Percentiles rank a stretch among this genome's conserved stretches.
Conservation (phyloP, 257 asterid genomes). For the Solanum paucissectum region DNA sequence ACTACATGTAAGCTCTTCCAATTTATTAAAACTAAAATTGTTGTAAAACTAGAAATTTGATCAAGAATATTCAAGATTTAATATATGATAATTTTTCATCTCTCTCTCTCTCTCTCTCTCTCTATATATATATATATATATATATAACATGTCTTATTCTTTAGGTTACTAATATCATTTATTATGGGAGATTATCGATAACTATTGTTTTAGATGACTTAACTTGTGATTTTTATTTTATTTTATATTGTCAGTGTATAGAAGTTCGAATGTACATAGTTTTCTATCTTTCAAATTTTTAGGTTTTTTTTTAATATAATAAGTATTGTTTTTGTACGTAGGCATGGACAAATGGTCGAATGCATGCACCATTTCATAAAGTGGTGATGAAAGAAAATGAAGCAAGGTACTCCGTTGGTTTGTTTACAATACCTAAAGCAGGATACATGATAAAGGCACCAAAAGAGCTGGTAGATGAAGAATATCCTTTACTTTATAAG, state of each 20-base stretch:
- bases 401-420: constrained; percentile 29
- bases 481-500: constrained; percentile 36
- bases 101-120: too few species aligned
- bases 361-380: constrained; percentile 29
- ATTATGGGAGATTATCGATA: background rate
- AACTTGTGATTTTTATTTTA: background rate
- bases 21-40: too few species aligned
- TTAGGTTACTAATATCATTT: background rate
- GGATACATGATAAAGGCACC: constrained; percentile 31
- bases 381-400: constrained; percentile 30
- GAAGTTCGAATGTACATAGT: background rate
- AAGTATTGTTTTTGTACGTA: background rate
- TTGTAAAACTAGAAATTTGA: background rate
- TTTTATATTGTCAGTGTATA: background rate
- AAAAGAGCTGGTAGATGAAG: constrained; percentile 34
- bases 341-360: constrained; percentile 62
- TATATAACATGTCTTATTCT: background rate
- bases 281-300: too few species aligned
- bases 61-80: background rate
- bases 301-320: too few species aligned
- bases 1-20: constrained; percentile 16
- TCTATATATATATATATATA: too few species aligned
- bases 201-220: background rate
- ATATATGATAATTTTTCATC: too few species aligned
- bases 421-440: constrained; percentile 14